These are phyloP conservation scores for Solanum bulbocastanum DNA, from an alignment of 257 asterid species.

Conservation along the genomic window DNA sequence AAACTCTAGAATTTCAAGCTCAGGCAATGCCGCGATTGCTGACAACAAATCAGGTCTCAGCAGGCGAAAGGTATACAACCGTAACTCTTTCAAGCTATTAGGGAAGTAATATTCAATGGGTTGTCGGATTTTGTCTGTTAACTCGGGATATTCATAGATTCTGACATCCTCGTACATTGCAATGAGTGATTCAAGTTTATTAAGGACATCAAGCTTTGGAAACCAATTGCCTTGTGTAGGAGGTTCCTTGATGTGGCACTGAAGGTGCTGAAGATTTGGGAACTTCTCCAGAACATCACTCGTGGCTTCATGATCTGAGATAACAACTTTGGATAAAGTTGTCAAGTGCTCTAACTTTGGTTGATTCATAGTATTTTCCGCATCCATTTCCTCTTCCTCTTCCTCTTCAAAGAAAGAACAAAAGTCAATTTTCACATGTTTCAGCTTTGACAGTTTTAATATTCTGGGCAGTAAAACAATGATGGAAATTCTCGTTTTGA, in stretches of 20 bases:
- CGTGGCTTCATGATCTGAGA: neutral
- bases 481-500: neutral
- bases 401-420: neutral
- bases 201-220: neutral
- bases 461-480: neutral
- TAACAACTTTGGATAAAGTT: neutral
- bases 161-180: neutral
- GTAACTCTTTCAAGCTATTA: neutral
- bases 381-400: no score
- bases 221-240: neutral
- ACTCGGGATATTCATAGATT: no score
- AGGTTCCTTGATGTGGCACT: neutral
- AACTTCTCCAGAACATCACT: neutral
- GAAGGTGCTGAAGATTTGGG: neutral
- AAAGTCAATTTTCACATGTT: neutral
- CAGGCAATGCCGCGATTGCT: neutral
- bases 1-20: neutral
- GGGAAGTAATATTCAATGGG: neutral
- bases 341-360: neutral
- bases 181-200: neutral
- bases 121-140: no score
- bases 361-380: no score
- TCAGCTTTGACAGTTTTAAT: neutral
- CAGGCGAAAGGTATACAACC: neutral
- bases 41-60: neutral